phyloP scores from a whole-genome alignment of 2,329 filamentous ascomycete genomes.

The Phyllosticta capitalensis region DNA sequence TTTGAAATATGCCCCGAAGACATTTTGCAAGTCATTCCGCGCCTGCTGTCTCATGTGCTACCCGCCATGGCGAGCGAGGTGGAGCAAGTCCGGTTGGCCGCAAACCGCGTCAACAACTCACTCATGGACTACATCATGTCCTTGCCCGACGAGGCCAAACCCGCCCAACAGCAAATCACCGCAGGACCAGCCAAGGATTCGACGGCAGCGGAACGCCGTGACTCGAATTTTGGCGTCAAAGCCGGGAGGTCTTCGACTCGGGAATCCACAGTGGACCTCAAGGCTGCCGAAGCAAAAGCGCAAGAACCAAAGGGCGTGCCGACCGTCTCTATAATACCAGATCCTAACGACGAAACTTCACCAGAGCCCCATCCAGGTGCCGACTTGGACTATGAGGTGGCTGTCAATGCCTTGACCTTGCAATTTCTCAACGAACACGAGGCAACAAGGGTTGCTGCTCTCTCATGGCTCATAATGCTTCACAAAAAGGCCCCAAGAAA shows the following conservation, averaged over 20 bases:
- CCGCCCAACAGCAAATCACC: constrained; percentile 35
- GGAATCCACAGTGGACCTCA: constrained; percentile 19
- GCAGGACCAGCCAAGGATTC: constrained; percentile 31
- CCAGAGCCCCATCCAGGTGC: constrained; percentile 39
- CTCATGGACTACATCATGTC: constrained; percentile 93
- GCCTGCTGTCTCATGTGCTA: constrained; percentile 80
- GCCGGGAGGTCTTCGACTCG: constrained; percentile 7
- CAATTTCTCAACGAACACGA: constrained; percentile 96
- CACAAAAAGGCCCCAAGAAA: constrained; percentile 91
- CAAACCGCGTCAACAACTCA: constrained; percentile 78
- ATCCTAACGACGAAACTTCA: constrained; percentile 35
- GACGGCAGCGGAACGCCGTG: constrained; percentile 27
- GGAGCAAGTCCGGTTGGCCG: constrained; percentile 79
- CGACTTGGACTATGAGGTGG: constrained; percentile 91
- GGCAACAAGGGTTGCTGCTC: constrained; percentile 81
- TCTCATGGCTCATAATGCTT: constrained; percentile 96
- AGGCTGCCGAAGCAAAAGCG: constrained; percentile 23
- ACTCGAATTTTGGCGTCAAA: constrained; percentile 26
- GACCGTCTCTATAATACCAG: constrained; percentile 28
- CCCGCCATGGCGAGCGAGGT: constrained; percentile 90
- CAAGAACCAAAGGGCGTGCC: constrained; percentile 19
- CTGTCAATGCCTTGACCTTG: constrained; percentile 84
- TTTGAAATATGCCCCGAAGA: constrained; percentile 97
- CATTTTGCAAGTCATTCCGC: constrained; percentile 87
- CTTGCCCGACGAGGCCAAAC: constrained; percentile 54